Base-by-base conservation (phyloP, 2,329 filamentous ascomycete genomes). In the Aspergillus sp. region DNA sequence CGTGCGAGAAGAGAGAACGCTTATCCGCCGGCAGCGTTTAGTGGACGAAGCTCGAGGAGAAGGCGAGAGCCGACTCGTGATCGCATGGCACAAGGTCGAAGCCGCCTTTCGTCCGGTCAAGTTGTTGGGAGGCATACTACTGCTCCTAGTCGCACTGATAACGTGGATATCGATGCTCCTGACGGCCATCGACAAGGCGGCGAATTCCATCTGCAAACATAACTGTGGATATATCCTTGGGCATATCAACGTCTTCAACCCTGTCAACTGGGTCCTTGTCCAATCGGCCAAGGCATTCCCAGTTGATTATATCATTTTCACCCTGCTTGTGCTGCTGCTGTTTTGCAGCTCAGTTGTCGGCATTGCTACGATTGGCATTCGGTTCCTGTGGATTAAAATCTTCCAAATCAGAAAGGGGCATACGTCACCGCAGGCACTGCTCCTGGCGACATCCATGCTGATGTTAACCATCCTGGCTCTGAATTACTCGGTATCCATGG, bases 101-200 rank as follows among this genome's bases (percentile, higher is more conserved):
- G 82, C 84, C 11, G 62, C 93, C 24, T 82, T 96, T 60, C 76
- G 88, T 5, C 91, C 91, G 1, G 66, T 98, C 48, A 94, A 93
- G 65, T 75, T 96, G 26, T 59, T 96, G 10, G 82, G 85, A 2
- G 91, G 91, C 10, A 67, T 95, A 30, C 46, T 93, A 0, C 65
- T 96, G 2, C 70, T 95, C 19, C 44, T 86, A 2, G 56, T 94
- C 14, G 72, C 84, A 1, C 60, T 94, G 10, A 45, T 93, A 26
- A 72, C 93, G 45, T 93, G 86, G 73, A 73, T 81, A 6, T 93
- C 85, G 8, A 96, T 98, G 86, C 73, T 96, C 46, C 82, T 96
- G 54, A 96, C 89, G 0, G 82, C 79, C 45, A 86, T 96, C 51
- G 91, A 98, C 72, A 96, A 96, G 66, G 85, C 86, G 22, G 88